phyloP scores from a whole-genome alignment of 2,329 filamentous ascomycete genomes.

The Epichloe hybrida region DNA sequence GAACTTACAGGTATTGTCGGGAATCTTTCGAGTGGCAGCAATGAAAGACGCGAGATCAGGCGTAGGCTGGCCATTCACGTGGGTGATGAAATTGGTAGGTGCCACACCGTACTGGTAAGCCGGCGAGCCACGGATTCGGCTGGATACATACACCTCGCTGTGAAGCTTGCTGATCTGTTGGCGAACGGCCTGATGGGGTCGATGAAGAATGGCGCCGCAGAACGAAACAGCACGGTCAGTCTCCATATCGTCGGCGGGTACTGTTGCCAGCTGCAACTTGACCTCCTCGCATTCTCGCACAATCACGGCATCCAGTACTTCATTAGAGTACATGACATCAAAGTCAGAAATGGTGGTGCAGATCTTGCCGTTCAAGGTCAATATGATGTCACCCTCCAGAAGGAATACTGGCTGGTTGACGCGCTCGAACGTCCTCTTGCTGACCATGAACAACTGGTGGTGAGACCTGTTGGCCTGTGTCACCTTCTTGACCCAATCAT shows the following conservation, averaged over 20 bases:
- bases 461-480: constrained; percentile 78
- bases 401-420: constrained; percentile 41
- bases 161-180: constrained; percentile 96
- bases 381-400: constrained; percentile 80
- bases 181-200: constrained; percentile 87
- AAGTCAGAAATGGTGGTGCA: constrained; percentile 89
- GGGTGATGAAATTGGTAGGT: constrained; percentile 94
- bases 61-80: constrained; percentile 81
- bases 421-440: constrained; percentile 66
- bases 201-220: constrained; percentile 86
- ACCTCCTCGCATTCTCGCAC: constrained; percentile 76
- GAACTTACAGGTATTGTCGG: constrained; percentile 75
- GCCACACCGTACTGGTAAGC: constrained; percentile 84
- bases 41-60: constrained; percentile 73
- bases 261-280: constrained; percentile 64
- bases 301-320: constrained; percentile 69
- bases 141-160: constrained; percentile 91
- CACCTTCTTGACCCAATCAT: constrained; percentile 90
- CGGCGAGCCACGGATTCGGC: constrained; percentile 68
- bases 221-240: constrained; percentile 87
- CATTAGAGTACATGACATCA: constrained; percentile 90
- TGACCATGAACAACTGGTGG: constrained; percentile 97
- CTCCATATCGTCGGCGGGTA: constrained; percentile 80
- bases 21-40: constrained; percentile 69
- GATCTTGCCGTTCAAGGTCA: constrained; percentile 81